A percentile compares a stretch with the other conserved stretches of the same genome.
These are phyloP conservation scores for Grosmannia clavigera DNA, from an alignment of 2,329 filamentous ascomycete genomes.

Conservation along the genomic window DNA sequence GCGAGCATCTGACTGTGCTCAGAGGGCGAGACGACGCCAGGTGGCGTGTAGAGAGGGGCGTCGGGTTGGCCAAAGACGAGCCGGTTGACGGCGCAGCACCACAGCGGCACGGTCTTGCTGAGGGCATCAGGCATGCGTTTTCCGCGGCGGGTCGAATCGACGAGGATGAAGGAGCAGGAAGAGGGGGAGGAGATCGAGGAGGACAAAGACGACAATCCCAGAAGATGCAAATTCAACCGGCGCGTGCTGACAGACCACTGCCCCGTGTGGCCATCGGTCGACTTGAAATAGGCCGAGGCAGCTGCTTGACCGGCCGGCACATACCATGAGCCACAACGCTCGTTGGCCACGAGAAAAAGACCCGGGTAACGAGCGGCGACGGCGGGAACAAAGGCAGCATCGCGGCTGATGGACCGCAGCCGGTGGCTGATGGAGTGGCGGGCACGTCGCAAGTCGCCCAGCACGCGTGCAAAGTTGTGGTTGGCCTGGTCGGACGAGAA, in stretches of 20 bases:
- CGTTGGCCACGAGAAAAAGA: constrained; percentile 70
- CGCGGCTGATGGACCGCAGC: constrained; percentile 62
- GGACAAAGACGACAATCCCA: constrained; percentile 35
- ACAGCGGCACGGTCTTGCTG: constrained; percentile 86
- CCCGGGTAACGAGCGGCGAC: constrained; percentile 39
- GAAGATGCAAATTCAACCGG: constrained; percentile 70
- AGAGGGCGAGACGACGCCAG: constrained; percentile 57
- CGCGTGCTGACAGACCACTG: constrained; percentile 85
- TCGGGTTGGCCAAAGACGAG: constrained; percentile 53
- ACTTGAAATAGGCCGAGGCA: constrained; percentile 89
- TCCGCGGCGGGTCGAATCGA: constrained; percentile 85
- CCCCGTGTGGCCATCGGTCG: constrained; percentile 84
- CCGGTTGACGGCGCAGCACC: constrained; percentile 78
- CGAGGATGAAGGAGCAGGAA: constrained; percentile 49
- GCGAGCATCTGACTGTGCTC: constrained; percentile 69
- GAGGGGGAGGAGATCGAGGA: too few relatives aligned
- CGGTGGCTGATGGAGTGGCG: constrained; percentile 73
- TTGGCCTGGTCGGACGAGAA: constrained; percentile 37
- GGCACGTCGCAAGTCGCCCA: constrained; percentile 61
- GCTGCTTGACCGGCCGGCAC: constrained; percentile 46
- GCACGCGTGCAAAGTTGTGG: constrained; percentile 55
- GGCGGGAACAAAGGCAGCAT: constrained; percentile 59
- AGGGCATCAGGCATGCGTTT: constrained; percentile 84
- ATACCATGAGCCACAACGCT: constrained; percentile 95
- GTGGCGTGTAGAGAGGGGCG: constrained; percentile 52